Evolutionary conservation across 306 rosid species (phyloP), one percentile per base, ranked within the genome.

Genomic region (Sophora flavescens): DNA sequence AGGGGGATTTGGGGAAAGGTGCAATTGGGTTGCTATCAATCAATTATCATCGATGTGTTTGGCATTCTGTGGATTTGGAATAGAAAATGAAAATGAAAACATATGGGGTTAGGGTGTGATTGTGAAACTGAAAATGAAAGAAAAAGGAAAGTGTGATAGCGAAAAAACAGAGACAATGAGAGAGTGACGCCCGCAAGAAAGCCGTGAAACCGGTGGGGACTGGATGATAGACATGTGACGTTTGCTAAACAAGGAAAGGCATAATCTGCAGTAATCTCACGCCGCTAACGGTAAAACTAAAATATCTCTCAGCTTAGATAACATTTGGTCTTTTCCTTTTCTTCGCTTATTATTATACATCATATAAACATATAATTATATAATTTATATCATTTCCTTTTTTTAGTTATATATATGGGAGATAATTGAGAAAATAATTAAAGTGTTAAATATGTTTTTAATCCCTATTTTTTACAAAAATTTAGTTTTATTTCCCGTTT

Each of bases 141-240:
- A 30, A 15, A 15, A 45, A 7, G 48, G 8, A 28, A 35, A 47
- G 30, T 26, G n/a, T 0, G 36, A 10, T 47, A 42, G 36, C 15
- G 17, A 70, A 60, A 81, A 51, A 30, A 18, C 15, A 13, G 41
- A 61, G 77, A 52, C 38, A 8, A 41, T 26, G 63, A 54, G 70
- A 70, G 17, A 18, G 74, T 16, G 77, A 42, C 75, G 51, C 28
- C 50, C 48, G 38, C 72, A 42, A 4, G 67, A 65, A 78, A 38
- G 15, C 47, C 83, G 80, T 50, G 61, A 72, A 77, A 66, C 53
- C 68, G 57, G 80, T 47, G 65, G 57, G 50, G 15, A 50, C 33
- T 26, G 62, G 50, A 39, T 39, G 6, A 16, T 45, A 45, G 28
- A 65, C 63, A 17, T 39, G 38, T n/a, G 63, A 2, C 14, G 53